These are phyloP conservation scores for Chrysoporthe puriensis DNA, from an alignment of 2,329 filamentous ascomycete species.

Conservation along the genomic window DNA sequence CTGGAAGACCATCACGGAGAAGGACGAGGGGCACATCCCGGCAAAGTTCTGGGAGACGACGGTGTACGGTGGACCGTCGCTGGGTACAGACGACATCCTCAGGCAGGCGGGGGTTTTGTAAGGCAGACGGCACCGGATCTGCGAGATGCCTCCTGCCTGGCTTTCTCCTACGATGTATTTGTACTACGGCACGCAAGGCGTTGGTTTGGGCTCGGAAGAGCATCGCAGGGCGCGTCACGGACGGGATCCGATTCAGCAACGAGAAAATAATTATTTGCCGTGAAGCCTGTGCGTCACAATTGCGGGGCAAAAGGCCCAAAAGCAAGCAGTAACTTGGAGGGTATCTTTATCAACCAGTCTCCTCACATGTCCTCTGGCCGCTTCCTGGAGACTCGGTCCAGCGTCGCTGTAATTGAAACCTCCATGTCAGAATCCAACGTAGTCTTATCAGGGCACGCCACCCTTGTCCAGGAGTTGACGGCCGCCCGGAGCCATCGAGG, in stretches of 20 bases:
- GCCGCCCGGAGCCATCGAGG: not conserved
- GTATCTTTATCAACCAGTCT: not conserved
- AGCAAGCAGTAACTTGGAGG: not conserved
- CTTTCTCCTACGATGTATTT: not conserved
- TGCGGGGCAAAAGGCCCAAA: not conserved
- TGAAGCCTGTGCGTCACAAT: not conserved
- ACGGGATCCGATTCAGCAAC: not conserved
- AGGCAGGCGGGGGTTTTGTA: constrained; percentile 49
- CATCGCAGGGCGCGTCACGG: not conserved
- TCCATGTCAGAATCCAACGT: not conserved
- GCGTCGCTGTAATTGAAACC: too few relatives aligned
- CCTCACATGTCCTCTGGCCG: not conserved
- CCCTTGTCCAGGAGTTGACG: not conserved
- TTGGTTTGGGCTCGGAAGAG: not conserved
- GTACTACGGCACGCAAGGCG: not conserved
- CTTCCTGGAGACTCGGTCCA: not conserved
- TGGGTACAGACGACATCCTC: constrained; percentile 69
- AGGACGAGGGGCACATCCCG: constrained; percentile 52
- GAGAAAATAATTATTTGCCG: not conserved
- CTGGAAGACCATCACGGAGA: constrained; percentile 72
- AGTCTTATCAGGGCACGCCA: not conserved
- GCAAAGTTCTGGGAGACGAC: constrained; percentile 71
- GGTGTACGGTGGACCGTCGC: constrained; percentile 65
- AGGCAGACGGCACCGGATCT: not conserved
- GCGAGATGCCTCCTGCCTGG: too few relatives aligned